Evolutionary conservation across 2,329 filamentous ascomycete species (phyloP).

Genomic region (Neofusicoccum ribis): DNA sequence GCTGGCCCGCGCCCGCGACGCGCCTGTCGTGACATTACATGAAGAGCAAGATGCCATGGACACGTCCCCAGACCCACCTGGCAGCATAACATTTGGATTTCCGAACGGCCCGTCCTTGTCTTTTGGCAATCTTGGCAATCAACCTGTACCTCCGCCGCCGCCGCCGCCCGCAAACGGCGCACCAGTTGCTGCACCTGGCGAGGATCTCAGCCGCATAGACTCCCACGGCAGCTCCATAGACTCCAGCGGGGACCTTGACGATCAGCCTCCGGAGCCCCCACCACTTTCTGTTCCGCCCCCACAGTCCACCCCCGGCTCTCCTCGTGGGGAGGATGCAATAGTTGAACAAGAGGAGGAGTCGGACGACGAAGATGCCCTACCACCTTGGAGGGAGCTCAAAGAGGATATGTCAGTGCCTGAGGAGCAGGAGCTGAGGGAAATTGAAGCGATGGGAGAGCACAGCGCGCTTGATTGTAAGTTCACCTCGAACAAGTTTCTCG

Average conservation of each 20-base stretch:
- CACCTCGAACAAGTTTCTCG: background rate
- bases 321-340: background rate
- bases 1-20: background rate
- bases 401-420: slow-evolving; percentile 59
- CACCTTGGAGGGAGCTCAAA: slow-evolving; percentile 54
- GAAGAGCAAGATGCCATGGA: slow-evolving; percentile 41
- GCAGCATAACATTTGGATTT: background rate
- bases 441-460: slow-evolving; percentile 51
- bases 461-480: slow-evolving; percentile 57
- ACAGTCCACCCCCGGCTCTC: background rate
- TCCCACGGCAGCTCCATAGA: slow-evolving; percentile 20
- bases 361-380: slow-evolving; percentile 36
- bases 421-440: slow-evolving; percentile 60
- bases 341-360: slow-evolving; percentile 28
- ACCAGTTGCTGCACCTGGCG: slow-evolving; percentile 6
- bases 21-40: slow-evolving; percentile 1
- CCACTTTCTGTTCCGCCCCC: slow-evolving; percentile 4
- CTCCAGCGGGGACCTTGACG: background rate
- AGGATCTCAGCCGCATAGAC: slow-evolving; percentile 18
- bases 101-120: slow-evolving; percentile 26
- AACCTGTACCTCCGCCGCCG: slow-evolving; percentile 23
- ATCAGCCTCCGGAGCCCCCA: background rate
- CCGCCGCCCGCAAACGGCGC: slow-evolving; percentile 23
- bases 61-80: slow-evolving; percentile 34
- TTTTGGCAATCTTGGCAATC: slow-evolving; percentile 14